Percentiles rank a stretch among this genome's conserved stretches.
Evolutionary conservation across 805 yeast species (phyloP).

Genomic region (Candida hungchunana): DNA sequence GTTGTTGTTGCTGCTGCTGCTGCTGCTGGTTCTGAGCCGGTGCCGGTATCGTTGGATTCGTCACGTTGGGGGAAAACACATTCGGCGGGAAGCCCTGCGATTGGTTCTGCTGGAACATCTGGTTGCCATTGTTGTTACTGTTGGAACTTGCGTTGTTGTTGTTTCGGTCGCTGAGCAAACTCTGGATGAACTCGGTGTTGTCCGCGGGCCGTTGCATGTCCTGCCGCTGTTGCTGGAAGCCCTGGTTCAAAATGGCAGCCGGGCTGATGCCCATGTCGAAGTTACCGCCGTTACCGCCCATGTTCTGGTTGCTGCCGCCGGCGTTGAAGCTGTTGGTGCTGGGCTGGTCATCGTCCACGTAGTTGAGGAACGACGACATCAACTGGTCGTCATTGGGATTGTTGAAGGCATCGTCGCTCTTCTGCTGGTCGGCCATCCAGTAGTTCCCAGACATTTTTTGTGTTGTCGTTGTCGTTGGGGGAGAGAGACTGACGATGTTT

Average conservation of each 20-base stretch:
- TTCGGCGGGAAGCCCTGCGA: constrained; percentile 25
- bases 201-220: constrained; percentile 16
- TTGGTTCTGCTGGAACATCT: constrained; percentile 13
- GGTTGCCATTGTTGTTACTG: constrained; percentile 6
- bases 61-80: constrained; percentile 24
- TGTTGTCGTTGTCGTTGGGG: not conserved
- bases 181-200: constrained; percentile 21
- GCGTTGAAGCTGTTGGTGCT: constrained; percentile 24
- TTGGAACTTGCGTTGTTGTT: constrained; percentile 20
- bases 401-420: constrained; percentile 22
- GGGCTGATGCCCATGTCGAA: constrained; percentile 21
- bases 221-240: constrained; percentile 13
- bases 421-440: constrained; percentile 27
- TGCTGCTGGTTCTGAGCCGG: constrained; percentile 17
- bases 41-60: constrained; percentile 20
- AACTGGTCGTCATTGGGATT: constrained; percentile 22
- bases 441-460: constrained; percentile 24
- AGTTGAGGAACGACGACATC: constrained; percentile 47
- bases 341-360: constrained; percentile 26
- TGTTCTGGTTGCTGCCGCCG: constrained; percentile 2
- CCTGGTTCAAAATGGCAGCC: constrained; percentile 19
- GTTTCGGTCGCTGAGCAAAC: constrained; percentile 30
- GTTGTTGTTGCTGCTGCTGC: no score
- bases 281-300: constrained; percentile 10
- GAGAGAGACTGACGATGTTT: not conserved